phyloP scores from a whole-genome alignment of 441 rosid species.

The Mallotus repandus region DNA sequence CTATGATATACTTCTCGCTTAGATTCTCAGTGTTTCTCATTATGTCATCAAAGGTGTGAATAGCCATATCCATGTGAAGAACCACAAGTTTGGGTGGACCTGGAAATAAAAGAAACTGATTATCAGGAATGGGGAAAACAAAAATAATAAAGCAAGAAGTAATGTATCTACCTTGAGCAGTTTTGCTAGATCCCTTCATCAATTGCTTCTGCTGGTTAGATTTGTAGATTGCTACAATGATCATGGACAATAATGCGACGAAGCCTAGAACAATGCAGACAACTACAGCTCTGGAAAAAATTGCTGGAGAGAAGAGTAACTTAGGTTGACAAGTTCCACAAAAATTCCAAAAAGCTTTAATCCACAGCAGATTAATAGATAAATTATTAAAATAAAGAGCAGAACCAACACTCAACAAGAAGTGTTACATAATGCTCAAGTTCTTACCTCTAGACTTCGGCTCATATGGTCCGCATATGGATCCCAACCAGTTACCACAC shows the following conservation, averaged over 20 bases:
- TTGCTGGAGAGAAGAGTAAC: constrained; percentile 29
- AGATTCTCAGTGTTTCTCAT: constrained; percentile 86
- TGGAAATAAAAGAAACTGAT: constrained; percentile 21
- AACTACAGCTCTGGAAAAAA: constrained; percentile 58
- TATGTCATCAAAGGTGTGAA: constrained; percentile 83
- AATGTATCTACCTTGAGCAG: constrained; percentile 40
- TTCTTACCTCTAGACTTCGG: constrained; percentile 57
- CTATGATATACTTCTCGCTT: constrained; percentile 70
- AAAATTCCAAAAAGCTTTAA: neutral
- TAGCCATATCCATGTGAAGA: constrained; percentile 97
- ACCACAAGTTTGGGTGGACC: constrained; percentile 84
- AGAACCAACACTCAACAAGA: neutral
- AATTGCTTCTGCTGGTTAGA: constrained; percentile 48
- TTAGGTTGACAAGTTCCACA: neutral
- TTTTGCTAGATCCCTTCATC: constrained; percentile 32
- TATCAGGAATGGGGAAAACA: neutral
- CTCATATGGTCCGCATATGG: constrained; percentile 57
- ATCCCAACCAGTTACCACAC: constrained; percentile 84
- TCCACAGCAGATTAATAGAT: neutral
- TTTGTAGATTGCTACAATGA: constrained; percentile 59
- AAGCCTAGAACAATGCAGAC: constrained; percentile 57
- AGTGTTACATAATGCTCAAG: neutral
- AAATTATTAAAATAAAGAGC: too few species aligned
- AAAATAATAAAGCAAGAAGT: too few species aligned
- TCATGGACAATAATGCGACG: constrained; percentile 48